Evolutionary conservation across 164 flowering plant species (phyloP).

Genomic region (Magnolia kwangsiensis): DNA sequence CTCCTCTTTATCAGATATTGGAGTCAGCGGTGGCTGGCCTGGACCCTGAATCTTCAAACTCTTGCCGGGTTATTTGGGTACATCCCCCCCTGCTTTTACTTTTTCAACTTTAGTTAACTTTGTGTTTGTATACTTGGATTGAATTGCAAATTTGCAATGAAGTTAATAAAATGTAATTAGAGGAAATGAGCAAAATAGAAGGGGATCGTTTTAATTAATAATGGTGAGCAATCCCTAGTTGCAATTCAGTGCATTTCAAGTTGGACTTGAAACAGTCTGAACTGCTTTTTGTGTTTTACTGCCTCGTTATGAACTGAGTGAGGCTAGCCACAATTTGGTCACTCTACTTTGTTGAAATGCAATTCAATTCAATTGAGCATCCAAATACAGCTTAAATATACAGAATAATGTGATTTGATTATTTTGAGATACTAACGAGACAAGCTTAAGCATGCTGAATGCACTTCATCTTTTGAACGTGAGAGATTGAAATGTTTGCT

Average conservation of each 20-base stretch:
- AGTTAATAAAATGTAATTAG: too few relatives aligned
- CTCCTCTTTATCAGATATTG: constrained; percentile 58
- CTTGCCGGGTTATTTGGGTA: constrained; percentile 66
- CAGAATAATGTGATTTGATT: neutral
- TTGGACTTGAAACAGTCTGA: neutral
- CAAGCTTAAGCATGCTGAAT: neutral
- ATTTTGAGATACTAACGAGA: neutral
- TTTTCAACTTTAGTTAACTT: too few relatives aligned
- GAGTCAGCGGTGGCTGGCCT: constrained; percentile 45
- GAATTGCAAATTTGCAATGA: neutral
- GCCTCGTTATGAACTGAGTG: neutral
- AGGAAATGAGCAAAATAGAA: neutral
- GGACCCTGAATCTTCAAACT: constrained; percentile 34
- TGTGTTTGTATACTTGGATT: neutral
- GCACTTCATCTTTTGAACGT: neutral
- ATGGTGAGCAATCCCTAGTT: neutral
- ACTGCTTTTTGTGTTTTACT: too few relatives aligned
- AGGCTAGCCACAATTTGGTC: neutral
- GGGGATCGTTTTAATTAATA: too few relatives aligned
- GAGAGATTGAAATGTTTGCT: neutral
- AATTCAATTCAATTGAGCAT: neutral
- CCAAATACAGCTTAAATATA: neutral
- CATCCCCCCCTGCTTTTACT: constrained; percentile 15
- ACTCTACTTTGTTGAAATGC: neutral
- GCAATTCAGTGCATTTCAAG: neutral